Conservation (phyloP, 306 rosid species). For the Cucurbita argyrosperma region DNA sequence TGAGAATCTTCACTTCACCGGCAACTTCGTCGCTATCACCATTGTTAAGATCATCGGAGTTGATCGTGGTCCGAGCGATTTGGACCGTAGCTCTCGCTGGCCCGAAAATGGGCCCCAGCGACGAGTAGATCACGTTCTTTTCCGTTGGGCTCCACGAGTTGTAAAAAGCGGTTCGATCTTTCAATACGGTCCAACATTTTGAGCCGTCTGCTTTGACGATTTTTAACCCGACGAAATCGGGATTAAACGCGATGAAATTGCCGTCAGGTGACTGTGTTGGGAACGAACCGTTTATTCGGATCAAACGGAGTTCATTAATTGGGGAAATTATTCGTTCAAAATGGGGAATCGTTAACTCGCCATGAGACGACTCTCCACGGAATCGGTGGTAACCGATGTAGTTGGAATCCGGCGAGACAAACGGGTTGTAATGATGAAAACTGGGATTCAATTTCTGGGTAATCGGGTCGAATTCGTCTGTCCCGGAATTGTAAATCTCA, state of each 20-base stretch:
- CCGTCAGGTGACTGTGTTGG: conserved; percentile 50
- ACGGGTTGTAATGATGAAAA: conserved; percentile 73
- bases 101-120: conserved; percentile 57
- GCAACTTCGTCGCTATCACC: conserved; percentile 16
- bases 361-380: conserved; percentile 41
- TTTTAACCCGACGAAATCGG: conserved; percentile 21
- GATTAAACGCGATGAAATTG: conserved; percentile 44
- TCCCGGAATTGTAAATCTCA: conserved; percentile 40
- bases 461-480: conserved; percentile 21
- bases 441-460: conserved; percentile 38
- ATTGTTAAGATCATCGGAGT: conserved; percentile 16
- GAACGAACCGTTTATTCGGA: conserved; percentile 48
- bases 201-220: conserved; percentile 51
- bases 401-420: conserved; percentile 41
- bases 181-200: conserved; percentile 43
- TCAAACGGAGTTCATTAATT: conserved; percentile 18
- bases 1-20: conserved; percentile 29
- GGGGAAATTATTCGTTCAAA: conserved; percentile 40
- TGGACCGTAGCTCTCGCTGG: conserved; percentile 42
- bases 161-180: conserved; percentile 36
- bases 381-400: conserved; percentile 69
- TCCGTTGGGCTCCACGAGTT: conserved; percentile 62
- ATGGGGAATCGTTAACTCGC: conserved; percentile 40
- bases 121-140: conserved; percentile 49
- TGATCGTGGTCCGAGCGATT: conserved; percentile 46